These are phyloP conservation scores for Aspergillus tubingensis DNA, from an alignment of 2,329 filamentous ascomycete genomes.

Conservation along the genomic window DNA sequence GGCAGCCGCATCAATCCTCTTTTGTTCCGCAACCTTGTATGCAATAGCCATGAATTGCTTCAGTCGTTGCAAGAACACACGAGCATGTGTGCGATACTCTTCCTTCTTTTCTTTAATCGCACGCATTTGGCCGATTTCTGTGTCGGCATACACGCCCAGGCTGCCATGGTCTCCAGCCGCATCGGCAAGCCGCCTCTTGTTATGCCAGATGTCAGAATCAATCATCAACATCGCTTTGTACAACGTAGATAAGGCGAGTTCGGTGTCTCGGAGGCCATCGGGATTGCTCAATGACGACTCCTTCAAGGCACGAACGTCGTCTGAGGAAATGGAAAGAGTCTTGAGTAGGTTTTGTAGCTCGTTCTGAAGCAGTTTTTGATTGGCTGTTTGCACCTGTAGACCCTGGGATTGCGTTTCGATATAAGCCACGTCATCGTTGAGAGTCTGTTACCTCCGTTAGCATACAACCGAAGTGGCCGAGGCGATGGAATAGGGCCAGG, in stretches of 20 bases:
- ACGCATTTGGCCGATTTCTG: slow-evolving; percentile 79
- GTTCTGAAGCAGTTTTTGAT: slow-evolving; percentile 88
- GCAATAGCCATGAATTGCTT: slow-evolving; percentile 79
- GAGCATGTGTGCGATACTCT: slow-evolving; percentile 76
- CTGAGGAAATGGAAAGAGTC: slow-evolving; percentile 81
- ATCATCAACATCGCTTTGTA: slow-evolving; percentile 95
- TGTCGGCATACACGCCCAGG: slow-evolving; percentile 67
- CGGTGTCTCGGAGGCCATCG: slow-evolving; percentile 73
- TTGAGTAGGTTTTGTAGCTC: slow-evolving; percentile 87
- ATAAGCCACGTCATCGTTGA: slow-evolving; percentile 93
- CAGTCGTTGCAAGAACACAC: slow-evolving; percentile 74
- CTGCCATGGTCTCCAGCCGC: slow-evolving; percentile 40
- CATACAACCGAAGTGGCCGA: slow-evolving; percentile 6
- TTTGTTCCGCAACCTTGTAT: slow-evolving; percentile 73
- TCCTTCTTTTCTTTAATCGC: slow-evolving; percentile 94
- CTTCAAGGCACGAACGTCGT: slow-evolving; percentile 73
- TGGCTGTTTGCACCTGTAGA: slow-evolving; percentile 93
- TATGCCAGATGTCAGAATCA: slow-evolving; percentile 72
- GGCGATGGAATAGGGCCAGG: not conserved
- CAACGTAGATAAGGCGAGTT: slow-evolving; percentile 73
- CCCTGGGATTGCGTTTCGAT: slow-evolving; percentile 97
- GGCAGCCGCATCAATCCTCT: slow-evolving; percentile 64
- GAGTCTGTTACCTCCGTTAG: slow-evolving; percentile 60
- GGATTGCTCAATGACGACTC: slow-evolving; percentile 71
- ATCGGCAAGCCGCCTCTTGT: slow-evolving; percentile 52